These are phyloP conservation scores for Xylaria sp. DNA, from an alignment of 2,329 filamentous ascomycete genomes.

Conservation along the genomic window DNA sequence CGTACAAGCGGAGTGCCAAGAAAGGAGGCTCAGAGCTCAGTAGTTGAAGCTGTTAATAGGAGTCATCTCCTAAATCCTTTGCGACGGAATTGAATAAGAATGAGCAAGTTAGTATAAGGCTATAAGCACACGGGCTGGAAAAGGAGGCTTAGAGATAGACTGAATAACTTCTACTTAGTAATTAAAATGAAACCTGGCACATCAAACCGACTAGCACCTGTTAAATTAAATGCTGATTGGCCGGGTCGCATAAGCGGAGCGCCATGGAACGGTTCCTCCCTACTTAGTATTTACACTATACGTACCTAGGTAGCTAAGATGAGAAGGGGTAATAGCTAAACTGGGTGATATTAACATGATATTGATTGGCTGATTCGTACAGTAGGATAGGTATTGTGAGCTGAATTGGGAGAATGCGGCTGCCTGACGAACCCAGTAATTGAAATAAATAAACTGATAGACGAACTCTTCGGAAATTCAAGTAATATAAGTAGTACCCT, in stretches of 20 bases:
- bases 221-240: conserved; percentile 35
- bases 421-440: conserved; percentile 14
- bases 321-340: not conserved
- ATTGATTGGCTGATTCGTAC: conserved; percentile 44
- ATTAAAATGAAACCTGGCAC: not conserved
- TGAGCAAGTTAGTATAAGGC: not conserved
- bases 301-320: not conserved
- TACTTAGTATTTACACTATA: not conserved
- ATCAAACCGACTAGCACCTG: not conserved
- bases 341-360: not conserved
- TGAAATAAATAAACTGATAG: conserved; percentile 8
- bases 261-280: not conserved
- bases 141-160: not conserved
- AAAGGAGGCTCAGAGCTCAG: not conserved
- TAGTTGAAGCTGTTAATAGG: not conserved
- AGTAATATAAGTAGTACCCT: conserved; percentile 37
- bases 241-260: conserved; percentile 42
- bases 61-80: not conserved
- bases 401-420: conserved; percentile 9
- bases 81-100: not conserved
- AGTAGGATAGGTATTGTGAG: conserved; percentile 20
- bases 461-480: conserved; percentile 26
- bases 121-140: not conserved
- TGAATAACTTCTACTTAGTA: not conserved
- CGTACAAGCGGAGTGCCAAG: conserved; percentile 41